Base-by-base conservation (phyloP, 208 protist genomes). In the Porcisia hertigi region DNA sequence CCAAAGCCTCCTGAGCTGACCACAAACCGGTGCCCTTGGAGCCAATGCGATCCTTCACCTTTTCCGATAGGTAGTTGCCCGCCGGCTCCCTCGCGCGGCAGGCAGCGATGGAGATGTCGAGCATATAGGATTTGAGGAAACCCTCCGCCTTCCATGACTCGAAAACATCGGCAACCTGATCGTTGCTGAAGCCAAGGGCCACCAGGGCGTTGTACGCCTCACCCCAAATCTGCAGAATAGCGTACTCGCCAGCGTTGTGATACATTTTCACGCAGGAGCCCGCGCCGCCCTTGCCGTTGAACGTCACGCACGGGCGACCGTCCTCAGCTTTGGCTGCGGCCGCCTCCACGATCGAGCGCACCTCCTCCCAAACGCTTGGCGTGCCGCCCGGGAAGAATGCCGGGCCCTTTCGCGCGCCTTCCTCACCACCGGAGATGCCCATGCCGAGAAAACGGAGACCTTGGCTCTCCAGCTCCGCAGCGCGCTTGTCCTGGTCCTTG, bases 161-260 rank as follows among this genome's bases (percentile, higher is more conserved):
- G 70, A 99, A 98, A 7, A 98, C 87, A 12, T 81, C 81, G 14
- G 86, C 88, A 49, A 99, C 85, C 83, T 99, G 92, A 64, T 98
- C 92, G 75, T 98, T 97, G 71, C 66, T 90, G 66, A 99, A 82
- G 30, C 91, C 90, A 30, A 98, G 62, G 43, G 86, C 92, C 47
- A 88, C 87, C 60, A 99, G 82, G 9, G 99, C 73, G 73, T 97
- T 86, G 90, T 98, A 99, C 1, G 92, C 94, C 92, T 99, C 98
- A 60, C 92, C 96, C 90, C 91, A 95, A 43, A 96, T 89, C 90
- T 99, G 98, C 92, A 99, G 99, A 81, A 99, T 98, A 65, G 98
- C 99, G 90, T 99, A 99, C 88, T 99, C 99, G 62, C 99, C 99
- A 62, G 98, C 98, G 86, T 99, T 99, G 94, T 99, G 99, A 58